Evolutionary conservation across 176 grass and related monocot genomes (phyloP).

Genomic region (Zoysia pacifica): DNA sequence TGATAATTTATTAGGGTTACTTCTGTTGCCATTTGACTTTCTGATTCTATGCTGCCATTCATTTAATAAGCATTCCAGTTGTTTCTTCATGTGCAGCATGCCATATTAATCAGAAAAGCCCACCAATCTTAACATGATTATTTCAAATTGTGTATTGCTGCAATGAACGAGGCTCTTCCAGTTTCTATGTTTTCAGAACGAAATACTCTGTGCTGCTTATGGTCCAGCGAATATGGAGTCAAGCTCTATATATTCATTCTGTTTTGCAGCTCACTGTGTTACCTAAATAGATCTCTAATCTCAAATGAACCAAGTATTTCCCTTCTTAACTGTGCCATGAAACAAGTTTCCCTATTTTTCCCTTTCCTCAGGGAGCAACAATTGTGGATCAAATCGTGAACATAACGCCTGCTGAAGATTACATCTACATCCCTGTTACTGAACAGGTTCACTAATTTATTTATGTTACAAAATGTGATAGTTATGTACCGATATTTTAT

Average conservation of each 20-base stretch:
- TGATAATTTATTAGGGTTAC: slow-evolving; percentile 6
- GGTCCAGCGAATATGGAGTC: not conserved
- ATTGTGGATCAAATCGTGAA: slow-evolving; percentile 85
- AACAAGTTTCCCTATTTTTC: not conserved
- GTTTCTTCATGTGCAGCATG: slow-evolving; percentile 14
- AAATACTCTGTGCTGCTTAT: not conserved
- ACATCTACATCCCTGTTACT: slow-evolving; percentile 74
- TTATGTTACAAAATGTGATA: slow-evolving; percentile 34
- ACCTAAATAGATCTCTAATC: not conserved
- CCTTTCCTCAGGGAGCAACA: slow-evolving; percentile 77
- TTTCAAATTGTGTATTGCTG: slow-evolving; percentile 5
- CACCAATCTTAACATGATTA: slow-evolving; percentile 5
- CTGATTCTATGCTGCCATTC: slow-evolving; percentile 10
- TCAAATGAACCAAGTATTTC: not conserved
- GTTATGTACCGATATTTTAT: not conserved
- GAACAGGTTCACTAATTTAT: slow-evolving; percentile 52
- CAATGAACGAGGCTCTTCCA: not conserved
- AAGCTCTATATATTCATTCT: not conserved
- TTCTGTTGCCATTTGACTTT: slow-evolving; percentile 27
- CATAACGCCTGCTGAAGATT: slow-evolving; percentile 87
- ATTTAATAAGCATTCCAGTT: slow-evolving; percentile 13
- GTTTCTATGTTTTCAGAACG: slow-evolving; percentile 9
- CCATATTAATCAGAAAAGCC: slow-evolving; percentile 3
- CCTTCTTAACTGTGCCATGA: not conserved
- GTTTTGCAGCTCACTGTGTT: not conserved